Evolutionary conservation across 306 rosid species (phyloP), one percentile per base, ranked within the genome.

Genomic region (Quercus suber): DNA sequence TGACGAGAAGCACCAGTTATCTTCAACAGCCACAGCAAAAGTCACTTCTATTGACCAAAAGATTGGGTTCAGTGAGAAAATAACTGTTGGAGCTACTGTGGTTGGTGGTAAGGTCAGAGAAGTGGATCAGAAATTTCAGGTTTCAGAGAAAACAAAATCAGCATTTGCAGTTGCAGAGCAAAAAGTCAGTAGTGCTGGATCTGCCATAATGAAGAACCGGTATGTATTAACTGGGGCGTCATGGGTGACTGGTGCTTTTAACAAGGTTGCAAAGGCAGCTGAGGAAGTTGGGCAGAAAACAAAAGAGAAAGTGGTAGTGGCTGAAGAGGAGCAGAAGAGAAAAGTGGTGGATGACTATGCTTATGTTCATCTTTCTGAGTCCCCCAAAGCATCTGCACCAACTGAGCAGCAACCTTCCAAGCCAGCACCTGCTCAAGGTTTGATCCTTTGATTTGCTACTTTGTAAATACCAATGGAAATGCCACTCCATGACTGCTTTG

Each of bases 191-290:
- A 87, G n/a, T 35, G 97, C 97, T 51, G 99, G 99, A 76, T 90
- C 99, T 78, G 92, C 99, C 75, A 83, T 95, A n/a, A 95, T 95
- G 99, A 92, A 93, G 84, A 95, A 95, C 73, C 89, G 97, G 55
- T 92, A 89, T 28, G 73, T 95, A 37, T 86, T 90, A 79, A 92
- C 93, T 1, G 89, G 98, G 37, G 75, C 99, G 19, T 68, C 97
- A 31, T 95, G 98, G 99, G 98, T 95, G 11, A 82, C 98, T 0
- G 97, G 92, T 77, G 91, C 98, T 70, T 91, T 95, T 81, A 92
- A 43, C 52, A 90, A 74, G 89, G 98, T 95, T 75, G 83, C 97
- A 13, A 92, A 92, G 85, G 98, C 98, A 14, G 99, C 99, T 19
- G 98, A 85, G 72, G 99, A 95, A 30, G 99, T 93, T 55, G 92